These are phyloP conservation scores for Psilocybe tampanensis DNA, from an alignment of 768 basidiomycete species.

Conservation along the genomic window DNA sequence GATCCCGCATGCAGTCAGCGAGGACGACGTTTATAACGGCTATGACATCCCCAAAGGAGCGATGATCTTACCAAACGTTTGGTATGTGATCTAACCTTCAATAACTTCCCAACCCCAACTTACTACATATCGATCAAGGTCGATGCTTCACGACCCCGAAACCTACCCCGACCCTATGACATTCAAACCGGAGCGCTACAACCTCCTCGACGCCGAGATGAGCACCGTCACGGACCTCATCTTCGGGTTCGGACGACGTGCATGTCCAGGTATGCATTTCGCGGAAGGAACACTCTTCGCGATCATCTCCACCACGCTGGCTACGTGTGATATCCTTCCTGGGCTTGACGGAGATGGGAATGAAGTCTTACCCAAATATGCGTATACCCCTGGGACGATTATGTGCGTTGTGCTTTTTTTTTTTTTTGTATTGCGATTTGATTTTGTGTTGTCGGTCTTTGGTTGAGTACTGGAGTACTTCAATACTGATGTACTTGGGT, in stretches of 20 bases:
- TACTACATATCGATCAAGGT: constrained; percentile 29
- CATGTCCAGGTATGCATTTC: constrained; percentile 45
- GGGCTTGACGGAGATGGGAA: constrained; percentile 29
- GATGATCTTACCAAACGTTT: constrained; percentile 51
- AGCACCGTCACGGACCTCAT: constrained; percentile 36
- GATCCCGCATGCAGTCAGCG: constrained; percentile 21
- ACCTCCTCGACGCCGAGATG: constrained; percentile 36
- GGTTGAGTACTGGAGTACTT: constrained; percentile 1
- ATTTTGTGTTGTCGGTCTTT: constrained; percentile 3
- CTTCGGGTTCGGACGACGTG: constrained; percentile 45
- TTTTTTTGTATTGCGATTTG: too few relatives aligned
- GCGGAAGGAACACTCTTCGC: constrained; percentile 32
- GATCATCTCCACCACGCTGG: constrained; percentile 32
- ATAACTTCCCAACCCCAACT: too few relatives aligned
- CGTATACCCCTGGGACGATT: constrained; percentile 19
- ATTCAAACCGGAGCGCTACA: constrained; percentile 64
- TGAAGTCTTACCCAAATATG: constrained; percentile 22
- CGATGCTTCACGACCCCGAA: constrained; percentile 56
- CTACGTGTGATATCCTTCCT: constrained; percentile 34
- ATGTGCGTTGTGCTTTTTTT: constrained; percentile 22
- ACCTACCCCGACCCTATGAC: constrained; percentile 52
- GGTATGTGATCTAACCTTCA: constrained; percentile 29
- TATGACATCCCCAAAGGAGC: constrained; percentile 42
- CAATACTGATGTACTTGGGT: background rate
- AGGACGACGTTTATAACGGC: constrained; percentile 25